Evolutionary conservation across 2,329 filamentous ascomycete genomes (phyloP), one percentile per base, ranked within the genome.

Genomic region (Mycocentrospora acerina): DNA sequence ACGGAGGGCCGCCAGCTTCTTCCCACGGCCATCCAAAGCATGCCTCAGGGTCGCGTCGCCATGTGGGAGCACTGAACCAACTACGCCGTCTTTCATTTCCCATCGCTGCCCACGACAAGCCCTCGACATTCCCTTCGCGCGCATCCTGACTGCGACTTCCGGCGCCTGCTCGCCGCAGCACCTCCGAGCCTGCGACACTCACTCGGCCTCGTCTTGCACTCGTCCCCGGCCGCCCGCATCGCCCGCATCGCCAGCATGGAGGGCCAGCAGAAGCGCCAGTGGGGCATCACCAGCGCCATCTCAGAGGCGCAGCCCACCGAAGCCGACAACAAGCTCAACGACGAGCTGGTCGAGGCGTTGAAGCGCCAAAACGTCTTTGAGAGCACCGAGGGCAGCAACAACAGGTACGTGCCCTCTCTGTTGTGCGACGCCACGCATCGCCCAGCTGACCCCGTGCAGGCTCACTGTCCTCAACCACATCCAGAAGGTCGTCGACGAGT

Each of bases 301-400:
- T 95, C 90, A 14, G 78, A 77, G 10, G 75, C 77, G 15, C 76
- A 90, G 16, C 93, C 93, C 4, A 93, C 86, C 1, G 79, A 85
- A 38, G 73, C 79, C 25, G 91, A 98, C 66, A 80, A 85, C 40
- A 78, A 84, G 49, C 80, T 86, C 34, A 94, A 88, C 56, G 83
- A 89, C 52, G 77, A 83, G 39, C 79, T 98, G 29, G 79, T 95
- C 40, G 82, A 87, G 39, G 90, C 96, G 69, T 73, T 98, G 45
- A 89, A 89, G 65, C 77, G 77, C 27, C 88, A 96, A 70, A 91
- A 94, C 70, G 95, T 93, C 35, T 98, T 95, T 58, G 93, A 97
- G 69, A 82, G 81, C 35, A 79, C 82, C 11, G 78, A 87, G 29
- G 93, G 94, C 63, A 95, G 88, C 3, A 79, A 88, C 47, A 89